A percentile compares a stretch with the other conserved stretches of the same genome.
Evolutionary conservation across 164 flowering plant genomes (phyloP).

Genomic region (Magnolia changhungtana): DNA sequence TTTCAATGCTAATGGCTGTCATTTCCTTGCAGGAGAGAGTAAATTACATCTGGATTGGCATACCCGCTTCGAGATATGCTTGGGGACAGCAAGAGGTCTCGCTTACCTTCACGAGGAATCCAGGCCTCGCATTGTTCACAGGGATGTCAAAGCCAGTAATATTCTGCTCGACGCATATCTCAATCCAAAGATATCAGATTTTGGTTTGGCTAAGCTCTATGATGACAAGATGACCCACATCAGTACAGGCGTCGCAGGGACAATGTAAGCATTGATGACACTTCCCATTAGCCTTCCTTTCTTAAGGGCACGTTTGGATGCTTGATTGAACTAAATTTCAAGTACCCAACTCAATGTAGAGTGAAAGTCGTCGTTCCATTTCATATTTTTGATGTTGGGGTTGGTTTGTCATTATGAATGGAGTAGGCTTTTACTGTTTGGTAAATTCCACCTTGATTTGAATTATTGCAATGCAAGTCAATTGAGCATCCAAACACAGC

Average conservation of each 20-base stretch:
- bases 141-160: conserved; percentile 85
- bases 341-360: too few species aligned
- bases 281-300: background rate
- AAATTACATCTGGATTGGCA: conserved; percentile 52
- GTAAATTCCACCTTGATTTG: too few species aligned
- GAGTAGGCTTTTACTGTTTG: too few species aligned
- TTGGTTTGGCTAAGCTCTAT: conserved; percentile 20
- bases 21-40: conserved; percentile 33
- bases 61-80: conserved; percentile 53
- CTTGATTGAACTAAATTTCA: too few species aligned
- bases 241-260: conserved; percentile 17
- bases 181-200: conserved; percentile 20
- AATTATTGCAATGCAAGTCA: too few species aligned
- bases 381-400: too few species aligned
- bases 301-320: too few species aligned
- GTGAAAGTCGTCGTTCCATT: too few species aligned
- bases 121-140: conserved; percentile 53
- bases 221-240: conserved; percentile 20
- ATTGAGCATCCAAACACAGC: too few species aligned
- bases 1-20: too few species aligned
- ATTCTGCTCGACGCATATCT: conserved; percentile 46
- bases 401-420: too few species aligned
- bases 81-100: conserved; percentile 71
- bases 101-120: conserved; percentile 83
- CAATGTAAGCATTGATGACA: conserved; percentile 9